phyloP scores from a whole-genome alignment of 257 asterid genomes.

The Ocimum tenuiflorum region DNA sequence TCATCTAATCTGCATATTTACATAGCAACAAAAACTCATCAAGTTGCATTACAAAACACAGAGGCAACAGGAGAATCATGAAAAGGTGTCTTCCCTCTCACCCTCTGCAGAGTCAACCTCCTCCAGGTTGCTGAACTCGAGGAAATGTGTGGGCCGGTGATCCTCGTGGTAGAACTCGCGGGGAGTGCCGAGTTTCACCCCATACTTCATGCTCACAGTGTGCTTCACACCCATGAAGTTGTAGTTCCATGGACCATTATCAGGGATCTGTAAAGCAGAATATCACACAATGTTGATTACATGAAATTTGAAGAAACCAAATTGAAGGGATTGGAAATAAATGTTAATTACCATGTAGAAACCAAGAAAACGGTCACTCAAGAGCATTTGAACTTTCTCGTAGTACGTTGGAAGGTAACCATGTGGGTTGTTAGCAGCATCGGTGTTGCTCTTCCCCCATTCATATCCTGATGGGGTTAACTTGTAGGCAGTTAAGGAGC shows the following conservation, averaged over 20 bases:
- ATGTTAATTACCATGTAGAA: slow-evolving; percentile 71
- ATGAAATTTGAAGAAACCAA: background rate
- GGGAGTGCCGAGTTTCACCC: slow-evolving; percentile 79
- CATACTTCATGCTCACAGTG: slow-evolving; percentile 74
- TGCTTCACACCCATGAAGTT: slow-evolving; percentile 97
- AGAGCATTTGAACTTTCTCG: slow-evolving; percentile 96
- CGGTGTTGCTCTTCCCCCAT: slow-evolving; percentile 94
- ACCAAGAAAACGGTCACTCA: slow-evolving; percentile 95
- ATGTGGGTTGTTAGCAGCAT: slow-evolving; percentile 84
- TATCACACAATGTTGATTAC: background rate
- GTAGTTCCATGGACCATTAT: slow-evolving; percentile 93
- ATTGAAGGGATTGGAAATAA: background rate
- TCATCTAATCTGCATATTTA: slow-evolving; percentile 5
- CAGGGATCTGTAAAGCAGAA: slow-evolving; percentile 60
- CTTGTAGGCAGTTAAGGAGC: slow-evolving; percentile 92
- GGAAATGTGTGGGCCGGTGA: slow-evolving; percentile 84
- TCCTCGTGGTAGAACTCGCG: slow-evolving; percentile 88
- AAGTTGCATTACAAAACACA: background rate
- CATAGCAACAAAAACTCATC: background rate
- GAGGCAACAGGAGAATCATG: slow-evolving; percentile 21
- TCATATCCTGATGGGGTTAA: slow-evolving; percentile 92
- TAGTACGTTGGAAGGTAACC: slow-evolving; percentile 91
- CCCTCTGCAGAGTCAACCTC: slow-evolving; percentile 92
- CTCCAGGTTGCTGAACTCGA: slow-evolving; percentile 92
- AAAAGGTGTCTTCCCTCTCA: slow-evolving; percentile 85